Conservation (phyloP, 2,329 filamentous ascomycete genomes). For the Cercospora sp. region DNA sequence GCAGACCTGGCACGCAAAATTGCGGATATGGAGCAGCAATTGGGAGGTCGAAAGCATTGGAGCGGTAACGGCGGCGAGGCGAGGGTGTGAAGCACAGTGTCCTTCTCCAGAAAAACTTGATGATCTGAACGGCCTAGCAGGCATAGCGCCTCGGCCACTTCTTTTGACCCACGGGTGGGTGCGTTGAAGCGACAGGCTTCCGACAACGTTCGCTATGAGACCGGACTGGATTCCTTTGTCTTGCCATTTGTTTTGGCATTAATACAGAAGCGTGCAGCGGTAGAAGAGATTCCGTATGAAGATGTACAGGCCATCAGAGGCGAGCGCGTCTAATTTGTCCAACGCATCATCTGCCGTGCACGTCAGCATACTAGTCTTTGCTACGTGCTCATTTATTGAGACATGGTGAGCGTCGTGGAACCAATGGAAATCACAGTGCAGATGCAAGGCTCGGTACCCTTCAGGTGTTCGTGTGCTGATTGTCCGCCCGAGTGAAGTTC, state of each 20-base stretch:
- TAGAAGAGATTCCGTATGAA: not conserved
- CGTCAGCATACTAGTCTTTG: not conserved
- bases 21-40: constrained; percentile 3
- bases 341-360: not conserved
- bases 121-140: constrained; percentile 1
- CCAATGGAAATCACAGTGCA: not conserved
- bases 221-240: not conserved
- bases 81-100: not conserved
- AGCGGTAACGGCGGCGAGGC: not conserved
- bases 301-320: not conserved
- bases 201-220: not conserved
- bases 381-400: not conserved
- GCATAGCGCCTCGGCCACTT: constrained; percentile 1
- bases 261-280: not conserved
- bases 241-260: not conserved
- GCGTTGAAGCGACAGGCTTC: not conserved
- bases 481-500: not conserved
- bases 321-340: not conserved
- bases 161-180: not conserved
- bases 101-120: not conserved
- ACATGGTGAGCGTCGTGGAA: not conserved
- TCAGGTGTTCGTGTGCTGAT: not conserved
- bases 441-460: not conserved
- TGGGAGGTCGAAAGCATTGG: not conserved
- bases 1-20: constrained; percentile 12